Conservation (phyloP, 202 grass and related monocot species). For the Schoenoplectus tabernaemontani region DNA sequence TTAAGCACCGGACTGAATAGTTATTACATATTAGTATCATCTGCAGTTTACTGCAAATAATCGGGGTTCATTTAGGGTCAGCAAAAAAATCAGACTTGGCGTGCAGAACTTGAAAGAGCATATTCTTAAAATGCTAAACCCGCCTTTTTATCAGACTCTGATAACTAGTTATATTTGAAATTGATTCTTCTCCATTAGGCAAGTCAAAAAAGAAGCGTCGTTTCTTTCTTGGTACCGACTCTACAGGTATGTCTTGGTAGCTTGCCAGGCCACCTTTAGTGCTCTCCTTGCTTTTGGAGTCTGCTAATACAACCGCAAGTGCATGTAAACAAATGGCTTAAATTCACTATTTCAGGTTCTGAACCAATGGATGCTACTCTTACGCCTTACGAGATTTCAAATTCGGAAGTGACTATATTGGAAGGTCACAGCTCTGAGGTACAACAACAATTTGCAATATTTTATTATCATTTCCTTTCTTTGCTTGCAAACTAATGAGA, state of each 20-base stretch:
- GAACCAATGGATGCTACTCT: slow-evolving; percentile 61
- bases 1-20: neutral
- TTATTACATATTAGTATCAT: neutral
- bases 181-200: slow-evolving; percentile 17
- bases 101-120: neutral
- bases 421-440: slow-evolving; percentile 98
- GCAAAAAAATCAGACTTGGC: neutral
- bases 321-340: slow-evolving; percentile 11
- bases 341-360: slow-evolving; percentile 34
- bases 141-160: neutral
- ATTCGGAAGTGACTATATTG: slow-evolving; percentile 74
- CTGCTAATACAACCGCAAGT: slow-evolving; percentile 11
- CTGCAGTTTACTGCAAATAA: neutral
- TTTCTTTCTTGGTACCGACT: slow-evolving; percentile 17
- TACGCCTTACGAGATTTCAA: slow-evolving; percentile 62
- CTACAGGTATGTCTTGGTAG: slow-evolving; percentile 15
- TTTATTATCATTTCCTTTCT: neutral
- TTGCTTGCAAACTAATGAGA: neutral
- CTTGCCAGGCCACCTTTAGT: neutral
- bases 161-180: slow-evolving; percentile 17
- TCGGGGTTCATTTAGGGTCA: neutral
- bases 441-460: neutral
- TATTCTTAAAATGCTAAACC: slow-evolving; percentile 1
- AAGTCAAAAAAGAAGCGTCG: slow-evolving; percentile 20
- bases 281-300: neutral